These are phyloP conservation scores for Lactarius hatsudake DNA, from an alignment of 768 basidiomycete species.

Conservation along the genomic window DNA sequence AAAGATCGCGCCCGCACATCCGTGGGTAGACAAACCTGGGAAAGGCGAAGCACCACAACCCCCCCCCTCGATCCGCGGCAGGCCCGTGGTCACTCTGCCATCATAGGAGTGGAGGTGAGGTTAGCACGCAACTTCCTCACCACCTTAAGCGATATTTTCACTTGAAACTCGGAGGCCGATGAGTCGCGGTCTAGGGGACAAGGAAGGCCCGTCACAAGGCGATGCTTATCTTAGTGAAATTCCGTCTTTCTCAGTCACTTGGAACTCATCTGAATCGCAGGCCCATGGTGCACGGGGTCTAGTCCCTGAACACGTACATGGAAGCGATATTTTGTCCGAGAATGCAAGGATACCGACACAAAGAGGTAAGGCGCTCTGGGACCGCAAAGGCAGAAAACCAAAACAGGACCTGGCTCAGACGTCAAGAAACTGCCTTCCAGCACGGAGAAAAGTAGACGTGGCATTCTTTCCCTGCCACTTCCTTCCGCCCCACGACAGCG, in stretches of 20 bases:
- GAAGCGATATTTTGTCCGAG: slow-evolving; percentile 22
- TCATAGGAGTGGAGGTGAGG: slow-evolving; percentile 14
- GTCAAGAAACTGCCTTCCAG: slow-evolving; percentile 22
- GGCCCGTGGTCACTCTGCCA: neutral
- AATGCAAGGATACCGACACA: slow-evolving; percentile 15
- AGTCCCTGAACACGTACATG: slow-evolving; percentile 23
- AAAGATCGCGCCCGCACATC: slow-evolving; percentile 19
- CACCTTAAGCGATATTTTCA: neutral
- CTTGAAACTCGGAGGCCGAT: neutral
- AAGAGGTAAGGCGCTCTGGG: slow-evolving; percentile 22
- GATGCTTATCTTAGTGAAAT: slow-evolving; percentile 23
- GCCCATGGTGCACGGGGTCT: slow-evolving; percentile 18
- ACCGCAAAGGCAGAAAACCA: slow-evolving; percentile 19
- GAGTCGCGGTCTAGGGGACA: slow-evolving; percentile 2
- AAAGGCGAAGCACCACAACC: slow-evolving; percentile 5
- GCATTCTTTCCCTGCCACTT: slow-evolving; percentile 15
- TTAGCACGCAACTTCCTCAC: slow-evolving; percentile 16
- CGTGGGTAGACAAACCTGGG: slow-evolving; percentile 5
- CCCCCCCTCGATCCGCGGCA: slow-evolving; percentile 17
- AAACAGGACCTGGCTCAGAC: slow-evolving; percentile 14
- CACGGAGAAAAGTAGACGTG: slow-evolving; percentile 19
- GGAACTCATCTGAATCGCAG: slow-evolving; percentile 9
- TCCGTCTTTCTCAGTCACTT: slow-evolving; percentile 9
- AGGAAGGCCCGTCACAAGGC: slow-evolving; percentile 12
- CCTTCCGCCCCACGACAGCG: slow-evolving; percentile 15